Conservation (phyloP, 2,329 filamentous ascomycete genomes). For the Paramyrothecium roridum region DNA sequence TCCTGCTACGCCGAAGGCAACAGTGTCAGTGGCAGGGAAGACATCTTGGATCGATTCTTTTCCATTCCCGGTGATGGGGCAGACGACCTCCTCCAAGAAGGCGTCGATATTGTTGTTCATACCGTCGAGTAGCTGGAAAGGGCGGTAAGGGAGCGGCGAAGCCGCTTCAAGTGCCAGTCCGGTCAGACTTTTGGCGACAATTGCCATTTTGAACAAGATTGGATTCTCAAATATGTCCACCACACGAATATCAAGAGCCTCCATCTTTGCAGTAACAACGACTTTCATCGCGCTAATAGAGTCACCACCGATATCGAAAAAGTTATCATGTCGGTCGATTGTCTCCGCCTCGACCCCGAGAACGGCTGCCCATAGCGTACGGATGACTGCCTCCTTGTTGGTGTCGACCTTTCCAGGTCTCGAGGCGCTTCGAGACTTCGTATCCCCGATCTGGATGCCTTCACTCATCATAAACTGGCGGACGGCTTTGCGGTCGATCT, state of each 20-base stretch:
- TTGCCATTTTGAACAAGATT: slow-evolving; percentile 5
- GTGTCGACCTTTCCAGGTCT: not conserved
- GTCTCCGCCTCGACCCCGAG: slow-evolving; percentile 5
- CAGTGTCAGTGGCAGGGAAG: no score
- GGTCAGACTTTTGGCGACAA: slow-evolving; percentile 2
- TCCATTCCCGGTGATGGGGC: no score
- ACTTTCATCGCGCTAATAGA: slow-evolving; percentile 10
- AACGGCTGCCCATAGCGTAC: slow-evolving; percentile 7
- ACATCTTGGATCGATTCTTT: no score
- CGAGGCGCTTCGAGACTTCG: no score
- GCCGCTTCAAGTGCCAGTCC: no score
- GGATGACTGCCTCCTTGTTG: slow-evolving; percentile 5
- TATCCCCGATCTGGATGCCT: no score
- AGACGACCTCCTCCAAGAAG: no score
- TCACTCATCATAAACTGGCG: slow-evolving; percentile 1
- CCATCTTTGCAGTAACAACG: slow-evolving; percentile 4
- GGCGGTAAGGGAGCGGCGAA: no score
- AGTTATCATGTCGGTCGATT: slow-evolving; percentile 11
- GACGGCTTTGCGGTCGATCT: slow-evolving; percentile 4
- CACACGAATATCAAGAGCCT: slow-evolving; percentile 5
- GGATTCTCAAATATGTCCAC: slow-evolving; percentile 8
- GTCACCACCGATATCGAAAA: slow-evolving; percentile 12
- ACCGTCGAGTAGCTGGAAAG: no score
- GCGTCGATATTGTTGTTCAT: no score
- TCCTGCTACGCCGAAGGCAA: no score